phyloP scores from a whole-genome alignment of 352 stramenopile genomes.

The Stramenopiles sp. region DNA sequence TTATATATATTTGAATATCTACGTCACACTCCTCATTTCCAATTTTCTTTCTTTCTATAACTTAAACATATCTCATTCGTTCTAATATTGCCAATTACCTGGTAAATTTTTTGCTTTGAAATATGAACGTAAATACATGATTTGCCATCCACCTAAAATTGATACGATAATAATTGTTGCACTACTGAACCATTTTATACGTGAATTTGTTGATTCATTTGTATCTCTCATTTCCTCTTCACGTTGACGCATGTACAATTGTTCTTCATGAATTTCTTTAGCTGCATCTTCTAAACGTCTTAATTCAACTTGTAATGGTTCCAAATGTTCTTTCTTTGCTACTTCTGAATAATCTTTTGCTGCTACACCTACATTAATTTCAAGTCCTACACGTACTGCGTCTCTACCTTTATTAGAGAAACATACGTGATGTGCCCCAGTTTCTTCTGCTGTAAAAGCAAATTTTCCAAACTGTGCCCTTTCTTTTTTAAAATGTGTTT shows the following conservation, averaged over 20 bases:
- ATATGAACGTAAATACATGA: slow-evolving; percentile 66
- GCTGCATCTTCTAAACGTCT: slow-evolving; percentile 64
- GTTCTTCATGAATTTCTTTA: slow-evolving; percentile 61
- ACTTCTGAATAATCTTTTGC: slow-evolving; percentile 64
- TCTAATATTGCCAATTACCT: too few species aligned
- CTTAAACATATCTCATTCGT: too few species aligned
- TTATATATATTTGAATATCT: too few species aligned
- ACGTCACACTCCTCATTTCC: too few species aligned
- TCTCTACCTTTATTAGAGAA: slow-evolving; percentile 54
- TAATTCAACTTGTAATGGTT: slow-evolving; percentile 60
- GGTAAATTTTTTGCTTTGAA: slow-evolving; percentile 78
- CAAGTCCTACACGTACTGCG: slow-evolving; percentile 41
- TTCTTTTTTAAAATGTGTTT: too few species aligned
- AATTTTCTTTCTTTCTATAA: too few species aligned
- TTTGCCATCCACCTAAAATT: slow-evolving; percentile 55
- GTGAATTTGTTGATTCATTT: slow-evolving; percentile 63
- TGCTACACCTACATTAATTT: slow-evolving; percentile 60
- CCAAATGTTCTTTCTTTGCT: slow-evolving; percentile 58
- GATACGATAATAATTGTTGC: slow-evolving; percentile 58
- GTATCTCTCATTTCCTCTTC: slow-evolving; percentile 58
- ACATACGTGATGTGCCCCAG: too few species aligned
- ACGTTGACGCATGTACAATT: slow-evolving; percentile 63
- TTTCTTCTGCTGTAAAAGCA: too few species aligned
- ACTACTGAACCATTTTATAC: slow-evolving; percentile 67
- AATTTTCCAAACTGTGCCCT: too few species aligned